phyloP scores from a whole-genome alignment of 345 rosid species.

The Eucalyptus rudis region DNA sequence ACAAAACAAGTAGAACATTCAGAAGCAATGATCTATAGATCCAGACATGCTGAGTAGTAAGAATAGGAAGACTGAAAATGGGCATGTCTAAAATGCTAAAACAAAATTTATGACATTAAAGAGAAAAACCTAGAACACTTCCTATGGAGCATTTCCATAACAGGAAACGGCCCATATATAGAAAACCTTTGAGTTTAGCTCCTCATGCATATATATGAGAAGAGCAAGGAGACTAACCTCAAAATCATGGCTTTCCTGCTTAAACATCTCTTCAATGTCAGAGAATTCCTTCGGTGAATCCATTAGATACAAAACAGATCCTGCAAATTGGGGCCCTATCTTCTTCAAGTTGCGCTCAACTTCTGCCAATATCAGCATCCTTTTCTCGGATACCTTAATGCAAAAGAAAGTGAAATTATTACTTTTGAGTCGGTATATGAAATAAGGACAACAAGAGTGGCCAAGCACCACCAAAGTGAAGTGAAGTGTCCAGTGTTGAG shows the following conservation, averaged over 20 bases:
- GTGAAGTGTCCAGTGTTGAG: not conserved
- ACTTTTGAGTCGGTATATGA: not conserved
- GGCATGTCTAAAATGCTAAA: not conserved
- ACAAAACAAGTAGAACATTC: not conserved
- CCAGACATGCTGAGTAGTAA: not conserved
- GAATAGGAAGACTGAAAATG: not conserved
- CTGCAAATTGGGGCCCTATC: conserved; percentile 26
- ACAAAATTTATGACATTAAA: not conserved
- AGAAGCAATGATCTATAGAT: not conserved
- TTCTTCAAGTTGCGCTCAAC: conserved; percentile 36
- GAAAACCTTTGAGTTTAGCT: not conserved
- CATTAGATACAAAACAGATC: conserved; percentile 26
- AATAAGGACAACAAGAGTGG: not conserved
- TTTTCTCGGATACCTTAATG: conserved; percentile 49
- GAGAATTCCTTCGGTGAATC: conserved; percentile 33
- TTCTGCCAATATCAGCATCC: conserved; percentile 46
- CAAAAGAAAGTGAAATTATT: not conserved
- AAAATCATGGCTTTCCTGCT: conserved; percentile 37
- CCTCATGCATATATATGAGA: not conserved
- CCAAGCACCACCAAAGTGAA: not conserved
- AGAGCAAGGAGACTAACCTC: conserved; percentile 39
- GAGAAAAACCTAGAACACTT: not conserved
- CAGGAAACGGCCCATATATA: not conserved
- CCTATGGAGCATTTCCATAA: not conserved
- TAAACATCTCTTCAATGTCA: conserved; percentile 56